Evolutionary conservation across 192 early-diverging fungal genomes (phyloP).

Genomic region (Coemansia sp.): DNA sequence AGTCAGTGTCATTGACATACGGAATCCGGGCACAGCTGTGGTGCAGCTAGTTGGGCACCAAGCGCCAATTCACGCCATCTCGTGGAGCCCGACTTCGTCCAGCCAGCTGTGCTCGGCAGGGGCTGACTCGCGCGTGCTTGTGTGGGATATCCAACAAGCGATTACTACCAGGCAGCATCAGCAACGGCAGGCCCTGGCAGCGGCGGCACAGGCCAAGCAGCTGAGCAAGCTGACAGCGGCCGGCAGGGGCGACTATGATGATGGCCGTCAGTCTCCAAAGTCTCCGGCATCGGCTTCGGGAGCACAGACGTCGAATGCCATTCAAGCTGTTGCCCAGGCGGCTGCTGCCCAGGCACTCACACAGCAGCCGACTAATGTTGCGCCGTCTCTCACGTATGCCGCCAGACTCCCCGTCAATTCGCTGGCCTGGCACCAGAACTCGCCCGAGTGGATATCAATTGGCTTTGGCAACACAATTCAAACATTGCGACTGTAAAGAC

Average conservation of each 20-base stretch:
- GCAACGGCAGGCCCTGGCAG: constrained; percentile 43
- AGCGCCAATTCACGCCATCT: constrained; percentile 74
- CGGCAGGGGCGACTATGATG: constrained; percentile 15
- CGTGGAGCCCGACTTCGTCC: constrained; percentile 82
- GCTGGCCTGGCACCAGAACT: constrained; percentile 74
- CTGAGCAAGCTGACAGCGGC: constrained; percentile 26
- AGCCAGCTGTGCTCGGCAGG: constrained; percentile 84
- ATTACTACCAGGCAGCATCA: constrained; percentile 49
- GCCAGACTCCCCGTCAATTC: constrained; percentile 78
- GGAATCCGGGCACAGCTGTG: constrained; percentile 84
- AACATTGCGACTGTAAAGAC: constrained; percentile 69
- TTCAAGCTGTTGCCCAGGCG: constrained; percentile 52
- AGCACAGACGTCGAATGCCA: constrained; percentile 29
- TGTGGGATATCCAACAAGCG: constrained; percentile 80
- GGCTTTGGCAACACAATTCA: constrained; percentile 82
- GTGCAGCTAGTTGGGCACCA: constrained; percentile 78
- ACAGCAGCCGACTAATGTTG: constrained; percentile 27
- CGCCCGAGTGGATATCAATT: constrained; percentile 88
- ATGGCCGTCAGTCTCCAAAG: constrained; percentile 26
- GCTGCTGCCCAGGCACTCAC: constrained; percentile 43
- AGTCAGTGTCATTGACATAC: constrained; percentile 89
- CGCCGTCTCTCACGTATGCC: constrained; percentile 71
- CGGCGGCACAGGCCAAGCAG: constrained; percentile 47
- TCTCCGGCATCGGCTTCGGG: constrained; percentile 32
- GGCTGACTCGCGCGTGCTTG: constrained; percentile 85